Evolutionary conservation across 2,329 filamentous ascomycete genomes (phyloP), one percentile per base, ranked within the genome.

Genomic region (Tolypocladium ovalisporum): DNA sequence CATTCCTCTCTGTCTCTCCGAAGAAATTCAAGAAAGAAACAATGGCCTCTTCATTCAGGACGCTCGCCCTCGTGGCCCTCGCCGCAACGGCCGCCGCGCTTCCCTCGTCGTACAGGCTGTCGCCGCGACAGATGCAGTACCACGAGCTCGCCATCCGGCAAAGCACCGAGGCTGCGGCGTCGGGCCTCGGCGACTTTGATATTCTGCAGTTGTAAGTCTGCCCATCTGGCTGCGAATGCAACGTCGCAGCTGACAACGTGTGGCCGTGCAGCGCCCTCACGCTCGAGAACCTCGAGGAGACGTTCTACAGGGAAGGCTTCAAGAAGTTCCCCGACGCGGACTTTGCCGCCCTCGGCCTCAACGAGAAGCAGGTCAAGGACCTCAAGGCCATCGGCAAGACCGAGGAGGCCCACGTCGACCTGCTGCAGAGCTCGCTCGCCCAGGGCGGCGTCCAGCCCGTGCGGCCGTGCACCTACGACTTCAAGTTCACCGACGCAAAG

Each of bases 281-380:
- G 7, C 78, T 89, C 52, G 88, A 91, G 73, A 85, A 87, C 73
- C 85, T 90, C 65, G 88, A 90, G 74, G 78, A 84, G 29, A 76
- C 79, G 57, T 90, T 89, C 73, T 90, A 91, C 77, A 77, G 81
- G 64, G 78, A 87, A 67, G 87, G 86, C 40, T 88, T 90, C 67
- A 77, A 78, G 61, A 79, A 83, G 70, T 88, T 90, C 73, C 77
- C 82, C 32, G 78, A 81, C 44, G 70, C 77, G 35, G 82, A 89
- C 66, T 90, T 91, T 72, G 68, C 74, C 29, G 82, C 83, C n/a
- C 67, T 71, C 40, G 72, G 70, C 24, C 67, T 71, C 61, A 67
- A 62, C 52, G 58, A 58, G 9, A 36, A 61, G 29, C 63, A 68
- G 40, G 62, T 71, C 52, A 42, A 58, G 54, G 82, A 87, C 66